Evolutionary conservation across 2,329 filamentous ascomycete genomes (phyloP), one percentile per base, ranked within the genome.

Genomic region (Diaporthe eres): DNA sequence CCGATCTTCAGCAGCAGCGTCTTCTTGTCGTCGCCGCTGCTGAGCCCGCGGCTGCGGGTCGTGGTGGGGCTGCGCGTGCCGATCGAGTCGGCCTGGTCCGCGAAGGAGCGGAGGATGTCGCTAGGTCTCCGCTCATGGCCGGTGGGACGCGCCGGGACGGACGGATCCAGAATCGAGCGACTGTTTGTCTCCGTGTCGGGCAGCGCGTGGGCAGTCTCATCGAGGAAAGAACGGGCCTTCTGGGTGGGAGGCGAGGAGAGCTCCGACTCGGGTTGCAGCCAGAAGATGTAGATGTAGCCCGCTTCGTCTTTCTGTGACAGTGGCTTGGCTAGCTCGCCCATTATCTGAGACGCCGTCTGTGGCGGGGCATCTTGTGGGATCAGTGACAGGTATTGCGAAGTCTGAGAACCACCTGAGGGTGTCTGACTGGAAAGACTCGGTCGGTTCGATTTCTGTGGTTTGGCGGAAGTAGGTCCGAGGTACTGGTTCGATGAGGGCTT

Each of bases 251-350:
- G 88, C 1, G 88, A 86, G 0, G 90, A 83, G 0, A 88, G 82
- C 10, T 90, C 85, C 2, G 88, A 89, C 49, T 90, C 87, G 44
- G 95, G 92, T 0, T 95, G 98, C 31, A 98, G 89, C 95, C 96
- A 98, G 88, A 98, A 99, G 84, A 99, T 98, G 88, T 99, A 99
- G 79, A 99, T 98, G 85, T 97, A 99, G 51, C 97, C 97, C 17
- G 93, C 88, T 79, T 97, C 94, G 78, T 97, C 94, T 72, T 89
- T 86, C 31, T 91, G 87, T 0, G 95, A 95, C 61, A 96, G 90
- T 1, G 95, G 87, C 90, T 97, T 82, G 84, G 88, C 91, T 13
- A 98, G 88, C 83, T 98, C 96, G 3, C 93, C 87, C 76, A 96
- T 89, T 4, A 98, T 88, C 7, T 88, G 85, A 0, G 95, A 93